Conservation (phyloP, 192 early-diverging fungal genomes). For the Coemansia biformis region DNA sequence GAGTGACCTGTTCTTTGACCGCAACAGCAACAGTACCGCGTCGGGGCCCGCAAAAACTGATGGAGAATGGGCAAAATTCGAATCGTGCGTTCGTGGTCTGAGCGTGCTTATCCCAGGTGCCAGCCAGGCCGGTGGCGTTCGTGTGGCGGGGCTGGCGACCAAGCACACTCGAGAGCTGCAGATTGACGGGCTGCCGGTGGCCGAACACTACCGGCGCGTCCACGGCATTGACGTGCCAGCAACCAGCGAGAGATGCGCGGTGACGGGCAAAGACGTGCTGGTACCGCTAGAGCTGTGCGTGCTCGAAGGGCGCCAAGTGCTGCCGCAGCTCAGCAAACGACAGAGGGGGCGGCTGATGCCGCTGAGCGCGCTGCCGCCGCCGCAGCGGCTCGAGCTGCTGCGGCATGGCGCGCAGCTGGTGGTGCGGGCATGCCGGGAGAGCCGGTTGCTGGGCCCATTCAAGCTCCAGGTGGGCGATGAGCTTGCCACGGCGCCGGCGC, state of each 20-base stretch:
- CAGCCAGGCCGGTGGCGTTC: neutral
- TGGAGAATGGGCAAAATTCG: conserved; percentile 9
- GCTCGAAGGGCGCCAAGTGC: neutral
- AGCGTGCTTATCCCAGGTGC: neutral
- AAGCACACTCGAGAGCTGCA: neutral
- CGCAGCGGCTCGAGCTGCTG: neutral
- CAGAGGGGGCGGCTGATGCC: conserved; percentile 5
- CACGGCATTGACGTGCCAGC: neutral
- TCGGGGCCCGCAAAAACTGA: too few species aligned
- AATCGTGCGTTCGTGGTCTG: conserved; percentile 2
- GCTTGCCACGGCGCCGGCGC: conserved; percentile 8
- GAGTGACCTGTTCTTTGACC: conserved; percentile 4
- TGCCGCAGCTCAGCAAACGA: conserved; percentile 3
- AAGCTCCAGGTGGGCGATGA: conserved; percentile 6
- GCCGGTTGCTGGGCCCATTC: conserved; percentile 3
- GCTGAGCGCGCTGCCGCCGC: conserved; percentile 2
- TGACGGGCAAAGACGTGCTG: neutral
- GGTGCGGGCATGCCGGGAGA: neutral
- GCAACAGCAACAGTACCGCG: neutral
- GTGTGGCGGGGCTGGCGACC: conserved; percentile 2
- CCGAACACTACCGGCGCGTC: conserved; percentile 4
- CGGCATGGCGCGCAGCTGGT: conserved; percentile 2
- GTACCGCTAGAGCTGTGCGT: conserved; percentile 15
- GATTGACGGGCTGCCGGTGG: conserved; percentile 4
- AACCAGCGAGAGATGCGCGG: conserved; percentile 19